Percentiles rank a stretch among this genome's conserved stretches.
Evolutionary conservation across 345 rosid genomes (phyloP).

Genomic region (Boechera divaricarpa): DNA sequence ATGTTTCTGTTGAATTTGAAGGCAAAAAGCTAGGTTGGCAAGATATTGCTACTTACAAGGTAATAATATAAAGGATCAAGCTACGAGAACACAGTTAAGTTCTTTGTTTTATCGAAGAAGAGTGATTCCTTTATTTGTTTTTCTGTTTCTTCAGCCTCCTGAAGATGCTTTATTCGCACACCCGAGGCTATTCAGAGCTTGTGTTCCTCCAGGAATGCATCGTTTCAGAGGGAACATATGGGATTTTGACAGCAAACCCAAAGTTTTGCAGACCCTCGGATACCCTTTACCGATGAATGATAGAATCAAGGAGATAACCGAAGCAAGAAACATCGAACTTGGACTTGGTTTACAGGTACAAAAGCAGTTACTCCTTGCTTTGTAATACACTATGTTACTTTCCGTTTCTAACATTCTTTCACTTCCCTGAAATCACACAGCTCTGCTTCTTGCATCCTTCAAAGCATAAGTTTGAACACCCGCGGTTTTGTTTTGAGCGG

Average conservation of each 20-base stretch:
- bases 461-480: conserved; percentile 89
- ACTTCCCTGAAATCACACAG: conserved; percentile 47
- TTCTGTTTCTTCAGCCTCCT: conserved; percentile 66
- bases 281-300: conserved; percentile 73
- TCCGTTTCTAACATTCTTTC: conserved; percentile 12
- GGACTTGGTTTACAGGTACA: conserved; percentile 94
- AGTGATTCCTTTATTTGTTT: conserved; percentile 2
- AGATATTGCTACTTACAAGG: conserved; percentile 92
- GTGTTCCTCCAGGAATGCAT: conserved; percentile 98
- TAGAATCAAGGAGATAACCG: conserved; percentile 84
- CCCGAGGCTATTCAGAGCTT: conserved; percentile 95
- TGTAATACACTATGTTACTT: not conserved
- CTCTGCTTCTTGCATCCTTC: conserved; percentile 99
- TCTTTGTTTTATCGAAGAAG: not conserved
- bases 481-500: conserved; percentile 87
- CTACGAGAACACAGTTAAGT: not conserved
- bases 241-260: conserved; percentile 89
- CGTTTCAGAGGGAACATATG: conserved; percentile 95
- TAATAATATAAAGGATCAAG: conserved; percentile 32
- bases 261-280: conserved; percentile 75
- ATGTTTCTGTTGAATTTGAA: conserved; percentile 92
- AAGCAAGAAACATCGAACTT: conserved; percentile 92
- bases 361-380: not conserved
- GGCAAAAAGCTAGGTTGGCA: conserved; percentile 84
- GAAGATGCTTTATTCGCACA: conserved; percentile 93